These are phyloP conservation scores for Cercospora zeina DNA, from an alignment of 2,329 filamentous ascomycete genomes.

Conservation along the genomic window DNA sequence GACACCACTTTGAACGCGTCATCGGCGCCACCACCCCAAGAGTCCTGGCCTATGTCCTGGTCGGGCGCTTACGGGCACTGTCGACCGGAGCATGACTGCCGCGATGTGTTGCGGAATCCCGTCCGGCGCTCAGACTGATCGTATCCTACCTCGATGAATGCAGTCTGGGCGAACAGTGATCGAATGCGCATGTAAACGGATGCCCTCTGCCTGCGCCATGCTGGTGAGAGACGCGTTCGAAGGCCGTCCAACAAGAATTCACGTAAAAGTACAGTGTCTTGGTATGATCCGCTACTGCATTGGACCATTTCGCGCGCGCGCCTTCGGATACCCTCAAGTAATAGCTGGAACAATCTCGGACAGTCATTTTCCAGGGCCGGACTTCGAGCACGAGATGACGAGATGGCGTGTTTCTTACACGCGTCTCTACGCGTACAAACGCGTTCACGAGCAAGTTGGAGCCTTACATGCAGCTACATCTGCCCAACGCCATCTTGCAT, in stretches of 20 bases:
- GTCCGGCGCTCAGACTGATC: not conserved
- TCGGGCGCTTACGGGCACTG: not conserved
- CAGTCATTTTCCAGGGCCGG: not conserved
- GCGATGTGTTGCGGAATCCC: no score
- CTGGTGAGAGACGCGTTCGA: no score
- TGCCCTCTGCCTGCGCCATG: no score
- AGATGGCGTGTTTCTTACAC: not conserved
- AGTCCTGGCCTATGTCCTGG: not conserved
- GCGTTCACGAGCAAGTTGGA: not conserved
- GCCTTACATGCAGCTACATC: not conserved
- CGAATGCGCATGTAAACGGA: no score
- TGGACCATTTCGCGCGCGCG: slow-evolving; percentile 27
- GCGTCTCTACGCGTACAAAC: not conserved
- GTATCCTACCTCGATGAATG: no score
- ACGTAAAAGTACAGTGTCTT: no score
- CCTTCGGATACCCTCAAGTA: not conserved
- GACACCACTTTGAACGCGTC: not conserved
- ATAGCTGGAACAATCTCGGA: not conserved
- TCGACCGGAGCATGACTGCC: not conserved
- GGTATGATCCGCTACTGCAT: no score
- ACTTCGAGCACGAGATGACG: not conserved
- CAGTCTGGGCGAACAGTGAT: no score
- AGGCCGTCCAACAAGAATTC: no score
- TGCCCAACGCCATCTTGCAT: slow-evolving; percentile 1
- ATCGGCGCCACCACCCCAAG: not conserved